These are phyloP conservation scores for Saccharomycopsis lassenensis DNA, from an alignment of 805 yeast genomes.

Conservation along the genomic window DNA sequence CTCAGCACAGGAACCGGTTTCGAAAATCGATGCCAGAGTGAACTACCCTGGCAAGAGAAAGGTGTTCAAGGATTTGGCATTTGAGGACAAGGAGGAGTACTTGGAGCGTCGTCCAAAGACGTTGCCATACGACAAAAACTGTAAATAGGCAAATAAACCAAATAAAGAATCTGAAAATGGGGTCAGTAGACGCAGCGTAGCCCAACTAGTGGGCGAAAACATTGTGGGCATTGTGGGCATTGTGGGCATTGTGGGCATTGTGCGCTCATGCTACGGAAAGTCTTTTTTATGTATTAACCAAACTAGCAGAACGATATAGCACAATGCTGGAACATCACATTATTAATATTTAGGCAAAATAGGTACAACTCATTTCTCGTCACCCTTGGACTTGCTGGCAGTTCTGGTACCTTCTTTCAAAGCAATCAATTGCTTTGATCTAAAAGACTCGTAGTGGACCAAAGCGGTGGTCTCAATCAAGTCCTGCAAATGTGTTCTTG, in stretches of 20 bases:
- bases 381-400: conserved; percentile 13
- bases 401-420: conserved; percentile 75
- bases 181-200: background rate
- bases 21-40: conserved; percentile 50
- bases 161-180: background rate
- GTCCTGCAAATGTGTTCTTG: conserved; percentile 92
- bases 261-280: too few species aligned
- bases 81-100: conserved; percentile 44
- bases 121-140: conserved; percentile 39
- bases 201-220: background rate
- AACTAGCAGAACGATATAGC: too few species aligned
- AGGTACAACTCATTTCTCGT: conserved; percentile 7
- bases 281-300: too few species aligned
- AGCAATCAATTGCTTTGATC: conserved; percentile 88
- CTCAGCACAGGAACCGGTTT: conserved; percentile 27
- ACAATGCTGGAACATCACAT: too few species aligned
- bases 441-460: conserved; percentile 84
- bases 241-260: too few species aligned
- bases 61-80: conserved; percentile 30
- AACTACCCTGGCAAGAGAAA: conserved; percentile 66
- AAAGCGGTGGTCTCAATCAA: conserved; percentile 85
- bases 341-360: too few species aligned
- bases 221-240: background rate
- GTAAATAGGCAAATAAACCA: conserved; percentile 16
- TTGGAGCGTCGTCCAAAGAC: conserved; percentile 44